A percentile compares a stretch with the other conserved stretches of the same genome.
Conservation (phyloP, 2,329 filamentous ascomycete genomes). For the Xylaria sp. region DNA sequence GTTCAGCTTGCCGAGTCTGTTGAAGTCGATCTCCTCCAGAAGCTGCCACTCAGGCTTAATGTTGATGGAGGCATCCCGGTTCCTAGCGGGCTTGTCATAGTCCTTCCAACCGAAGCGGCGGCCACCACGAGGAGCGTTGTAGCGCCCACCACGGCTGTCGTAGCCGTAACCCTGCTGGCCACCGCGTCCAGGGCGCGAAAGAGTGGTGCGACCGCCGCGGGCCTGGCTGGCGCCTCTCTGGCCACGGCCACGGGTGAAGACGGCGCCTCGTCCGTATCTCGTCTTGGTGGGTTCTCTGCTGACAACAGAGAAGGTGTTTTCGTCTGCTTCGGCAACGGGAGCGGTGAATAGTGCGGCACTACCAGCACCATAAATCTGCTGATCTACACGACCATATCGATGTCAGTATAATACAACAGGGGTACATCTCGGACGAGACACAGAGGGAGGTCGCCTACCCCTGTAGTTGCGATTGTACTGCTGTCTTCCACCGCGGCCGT, state of each 20-base stretch:
- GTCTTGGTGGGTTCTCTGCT: slow-evolving; percentile 91
- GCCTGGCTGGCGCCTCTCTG: slow-evolving; percentile 77
- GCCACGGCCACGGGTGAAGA: slow-evolving; percentile 89
- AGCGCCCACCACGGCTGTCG: slow-evolving; percentile 77
- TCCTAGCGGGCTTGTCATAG: slow-evolving; percentile 96
- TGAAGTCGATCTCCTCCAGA: slow-evolving; percentile 98
- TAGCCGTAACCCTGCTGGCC: slow-evolving; percentile 76
- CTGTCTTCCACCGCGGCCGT: slow-evolving; percentile 78
- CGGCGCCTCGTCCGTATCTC: slow-evolving; percentile 88
- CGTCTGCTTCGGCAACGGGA: slow-evolving; percentile 86
- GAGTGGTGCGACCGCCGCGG: slow-evolving; percentile 65
- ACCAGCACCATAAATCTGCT: slow-evolving; percentile 95
- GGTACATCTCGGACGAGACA: neutral
- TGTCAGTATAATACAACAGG: slow-evolving; percentile 33
- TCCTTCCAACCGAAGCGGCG: slow-evolving; percentile 98
- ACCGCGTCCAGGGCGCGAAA: slow-evolving; percentile 77
- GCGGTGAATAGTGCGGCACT: slow-evolving; percentile 88
- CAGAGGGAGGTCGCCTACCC: slow-evolving; percentile 65
- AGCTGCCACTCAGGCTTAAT: slow-evolving; percentile 96
- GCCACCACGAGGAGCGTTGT: slow-evolving; percentile 77
- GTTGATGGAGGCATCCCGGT: slow-evolving; percentile 94
- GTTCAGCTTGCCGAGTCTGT: slow-evolving; percentile 93
- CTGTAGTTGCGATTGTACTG: slow-evolving; percentile 94
- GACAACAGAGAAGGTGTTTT: slow-evolving; percentile 97
- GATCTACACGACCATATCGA: slow-evolving; percentile 67